Conservation (phyloP, 306 rosid species). For the Glycyrrhiza uralensis region DNA sequence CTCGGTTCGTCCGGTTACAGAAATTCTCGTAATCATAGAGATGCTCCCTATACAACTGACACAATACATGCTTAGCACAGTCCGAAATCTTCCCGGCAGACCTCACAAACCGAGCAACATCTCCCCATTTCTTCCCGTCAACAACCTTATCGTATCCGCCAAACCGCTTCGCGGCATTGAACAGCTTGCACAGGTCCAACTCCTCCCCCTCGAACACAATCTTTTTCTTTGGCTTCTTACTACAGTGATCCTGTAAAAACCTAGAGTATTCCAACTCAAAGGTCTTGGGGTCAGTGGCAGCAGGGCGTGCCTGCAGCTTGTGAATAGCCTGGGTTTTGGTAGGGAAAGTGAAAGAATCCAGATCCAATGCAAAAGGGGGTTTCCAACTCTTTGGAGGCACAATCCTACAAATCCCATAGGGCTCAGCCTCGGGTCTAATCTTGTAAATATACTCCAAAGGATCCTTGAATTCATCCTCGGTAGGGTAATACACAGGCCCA, state of each 20-base stretch:
- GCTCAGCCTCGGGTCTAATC: slow-evolving; percentile 88
- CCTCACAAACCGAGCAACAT: slow-evolving; percentile 70
- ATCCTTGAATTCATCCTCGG: slow-evolving; percentile 82
- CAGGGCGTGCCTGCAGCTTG: slow-evolving; percentile 80
- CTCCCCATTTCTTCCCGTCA: slow-evolving; percentile 86
- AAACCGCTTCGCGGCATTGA: slow-evolving; percentile 78
- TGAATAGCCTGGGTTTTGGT: slow-evolving; percentile 92
- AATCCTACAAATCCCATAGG: slow-evolving; percentile 89
- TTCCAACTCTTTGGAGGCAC: slow-evolving; percentile 86
- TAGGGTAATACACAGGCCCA: slow-evolving; percentile 84
- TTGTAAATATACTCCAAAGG: slow-evolving; percentile 79
- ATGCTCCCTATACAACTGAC: slow-evolving; percentile 79
- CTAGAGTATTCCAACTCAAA: slow-evolving; percentile 86
- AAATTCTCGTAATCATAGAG: slow-evolving; percentile 72
- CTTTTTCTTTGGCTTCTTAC: slow-evolving; percentile 65
- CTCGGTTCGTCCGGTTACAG: slow-evolving; percentile 50
- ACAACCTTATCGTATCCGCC: slow-evolving; percentile 82
- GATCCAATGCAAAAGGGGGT: slow-evolving; percentile 86
- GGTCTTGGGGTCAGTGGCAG: slow-evolving; percentile 72
- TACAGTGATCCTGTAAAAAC: slow-evolving; percentile 61
- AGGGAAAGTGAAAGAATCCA: slow-evolving; percentile 66
- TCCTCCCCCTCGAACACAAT: slow-evolving; percentile 86
- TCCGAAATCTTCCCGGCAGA: slow-evolving; percentile 53
- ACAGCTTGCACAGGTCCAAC: slow-evolving; percentile 78
- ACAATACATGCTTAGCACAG: slow-evolving; percentile 84